Evolutionary conservation across 495 filamentous ascomycete genomes (phyloP).

Genomic region (Trichoderma reesei): DNA sequence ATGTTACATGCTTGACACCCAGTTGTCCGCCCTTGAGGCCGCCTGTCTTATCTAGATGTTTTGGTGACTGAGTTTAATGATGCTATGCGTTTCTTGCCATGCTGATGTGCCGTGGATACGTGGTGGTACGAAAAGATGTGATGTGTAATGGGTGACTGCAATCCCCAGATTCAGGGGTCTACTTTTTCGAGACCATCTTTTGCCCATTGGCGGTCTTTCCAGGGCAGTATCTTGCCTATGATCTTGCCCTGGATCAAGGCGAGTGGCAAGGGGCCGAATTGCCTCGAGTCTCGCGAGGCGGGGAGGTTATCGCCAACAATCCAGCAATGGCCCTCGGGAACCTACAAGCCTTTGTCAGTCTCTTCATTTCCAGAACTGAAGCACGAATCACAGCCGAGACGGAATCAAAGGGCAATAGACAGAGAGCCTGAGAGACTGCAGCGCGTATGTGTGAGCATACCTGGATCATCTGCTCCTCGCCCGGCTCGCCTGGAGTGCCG

Average conservation of each 20-base stretch:
- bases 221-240: slow-evolving; percentile 52
- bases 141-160: not conserved
- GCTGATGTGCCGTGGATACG: not conserved
- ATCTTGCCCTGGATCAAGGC: slow-evolving; percentile 80
- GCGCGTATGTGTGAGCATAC: no score
- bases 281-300: slow-evolving; percentile 74
- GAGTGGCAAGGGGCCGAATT: slow-evolving; percentile 77
- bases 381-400: no score
- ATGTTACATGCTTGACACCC: not conserved
- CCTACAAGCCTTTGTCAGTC: slow-evolving; percentile 37
- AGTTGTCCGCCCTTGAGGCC: not conserved
- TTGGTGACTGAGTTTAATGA: slow-evolving; percentile 2
- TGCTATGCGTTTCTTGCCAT: slow-evolving; percentile 1
- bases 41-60: not conserved
- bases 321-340: slow-evolving; percentile 86
- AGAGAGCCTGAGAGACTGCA: no score
- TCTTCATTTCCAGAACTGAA: not conserved
- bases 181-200: slow-evolving; percentile 19
- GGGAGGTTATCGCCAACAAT: slow-evolving; percentile 78
- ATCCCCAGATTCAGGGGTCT: not conserved
- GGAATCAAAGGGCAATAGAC: no score
- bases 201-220: slow-evolving; percentile 23
- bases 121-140: not conserved
- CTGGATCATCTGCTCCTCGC: slow-evolving; percentile 61
- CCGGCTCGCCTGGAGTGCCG: slow-evolving; percentile 46